A percentile compares a stretch with the other conserved stretches of the same genome.
Evolutionary conservation across 2,329 filamentous ascomycete species (phyloP).

Genomic region (Xylaria sp.): DNA sequence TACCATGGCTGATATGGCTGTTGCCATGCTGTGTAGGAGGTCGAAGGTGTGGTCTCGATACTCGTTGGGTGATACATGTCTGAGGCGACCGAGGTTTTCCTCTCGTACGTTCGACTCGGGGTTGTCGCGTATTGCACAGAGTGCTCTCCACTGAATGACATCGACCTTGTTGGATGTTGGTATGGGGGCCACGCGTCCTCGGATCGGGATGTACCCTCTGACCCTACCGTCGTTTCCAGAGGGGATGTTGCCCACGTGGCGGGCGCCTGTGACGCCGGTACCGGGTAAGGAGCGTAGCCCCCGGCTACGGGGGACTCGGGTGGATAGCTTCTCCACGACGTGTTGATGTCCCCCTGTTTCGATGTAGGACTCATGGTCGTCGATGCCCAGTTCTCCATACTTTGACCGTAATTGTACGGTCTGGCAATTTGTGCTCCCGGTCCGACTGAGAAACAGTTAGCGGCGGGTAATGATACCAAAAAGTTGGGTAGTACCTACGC

Average conservation of each 20-base stretch:
- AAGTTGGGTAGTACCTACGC: constrained; percentile 53
- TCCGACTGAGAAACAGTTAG: constrained; percentile 42
- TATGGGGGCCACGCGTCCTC: constrained; percentile 60
- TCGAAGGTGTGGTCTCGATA: constrained; percentile 45
- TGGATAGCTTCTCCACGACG: constrained; percentile 62
- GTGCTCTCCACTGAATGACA: constrained; percentile 61
- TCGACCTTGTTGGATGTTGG: constrained; percentile 56
- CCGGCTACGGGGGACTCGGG: constrained; percentile 63
- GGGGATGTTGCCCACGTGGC: constrained; percentile 55
- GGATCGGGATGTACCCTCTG: constrained; percentile 53
- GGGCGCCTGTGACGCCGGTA: constrained; percentile 54
- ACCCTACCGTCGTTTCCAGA: constrained; percentile 43
- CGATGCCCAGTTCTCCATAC: constrained; percentile 58
- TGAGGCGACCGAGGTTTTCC: constrained; percentile 55
- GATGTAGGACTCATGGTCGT: constrained; percentile 55
- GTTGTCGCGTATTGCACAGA: constrained; percentile 55
- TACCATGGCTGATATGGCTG: constrained; percentile 58
- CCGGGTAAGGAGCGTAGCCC: constrained; percentile 62
- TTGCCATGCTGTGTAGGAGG: constrained; percentile 58
- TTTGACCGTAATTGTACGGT: constrained; percentile 55
- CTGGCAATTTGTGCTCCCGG: constrained; percentile 50
- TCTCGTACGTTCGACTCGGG: constrained; percentile 54
- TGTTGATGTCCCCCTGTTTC: constrained; percentile 56
- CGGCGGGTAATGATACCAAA: constrained; percentile 19
- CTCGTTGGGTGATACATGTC: constrained; percentile 57